A percentile compares a stretch with the other conserved stretches of the same genome.
Conservation (phyloP, 2,329 filamentous ascomycete genomes). For the Fulvia fulva region DNA sequence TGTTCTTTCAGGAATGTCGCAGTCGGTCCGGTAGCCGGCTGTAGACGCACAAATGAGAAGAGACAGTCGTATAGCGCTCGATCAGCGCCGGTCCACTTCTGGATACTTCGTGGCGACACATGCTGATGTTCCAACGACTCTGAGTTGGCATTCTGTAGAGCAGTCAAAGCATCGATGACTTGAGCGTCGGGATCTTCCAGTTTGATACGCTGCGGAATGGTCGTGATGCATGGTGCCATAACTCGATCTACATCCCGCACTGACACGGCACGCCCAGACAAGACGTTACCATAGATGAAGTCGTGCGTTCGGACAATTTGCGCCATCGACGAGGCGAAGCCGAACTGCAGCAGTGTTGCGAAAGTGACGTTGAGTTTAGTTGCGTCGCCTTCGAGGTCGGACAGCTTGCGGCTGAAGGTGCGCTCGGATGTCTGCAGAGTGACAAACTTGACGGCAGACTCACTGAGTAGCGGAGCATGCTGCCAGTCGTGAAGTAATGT, state of each 20-base stretch:
- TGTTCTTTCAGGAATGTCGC: constrained; percentile 2
- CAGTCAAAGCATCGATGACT: neutral
- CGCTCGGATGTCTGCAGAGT: neutral
- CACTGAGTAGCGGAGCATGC: constrained; percentile 5
- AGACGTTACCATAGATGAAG: constrained; percentile 16
- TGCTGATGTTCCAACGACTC: constrained; percentile 11
- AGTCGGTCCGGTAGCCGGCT: neutral
- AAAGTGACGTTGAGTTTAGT: constrained; percentile 3
- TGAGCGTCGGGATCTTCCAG: neutral
- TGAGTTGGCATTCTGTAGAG: constrained; percentile 10
- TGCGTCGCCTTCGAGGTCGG: constrained; percentile 1
- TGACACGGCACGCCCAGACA: constrained; percentile 11
- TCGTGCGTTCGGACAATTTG: constrained; percentile 8
- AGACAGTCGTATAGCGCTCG: constrained; percentile 14
- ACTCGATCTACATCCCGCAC: constrained; percentile 11
- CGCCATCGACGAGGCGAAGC: constrained; percentile 10
- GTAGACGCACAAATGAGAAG: constrained; percentile 13
- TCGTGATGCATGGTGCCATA: constrained; percentile 18
- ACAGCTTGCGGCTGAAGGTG: neutral
- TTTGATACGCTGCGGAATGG: constrained; percentile 10
- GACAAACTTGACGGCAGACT: constrained; percentile 3
- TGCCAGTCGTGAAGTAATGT: constrained; percentile 5
- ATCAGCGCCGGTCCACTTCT: constrained; percentile 12
- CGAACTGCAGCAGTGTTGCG: constrained; percentile 10
- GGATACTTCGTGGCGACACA: constrained; percentile 12